Percentiles rank a stretch among this genome's conserved stretches.
phyloP scores from a whole-genome alignment of 495 filamentous ascomycete species.

The Aspergillus funiculosus region DNA sequence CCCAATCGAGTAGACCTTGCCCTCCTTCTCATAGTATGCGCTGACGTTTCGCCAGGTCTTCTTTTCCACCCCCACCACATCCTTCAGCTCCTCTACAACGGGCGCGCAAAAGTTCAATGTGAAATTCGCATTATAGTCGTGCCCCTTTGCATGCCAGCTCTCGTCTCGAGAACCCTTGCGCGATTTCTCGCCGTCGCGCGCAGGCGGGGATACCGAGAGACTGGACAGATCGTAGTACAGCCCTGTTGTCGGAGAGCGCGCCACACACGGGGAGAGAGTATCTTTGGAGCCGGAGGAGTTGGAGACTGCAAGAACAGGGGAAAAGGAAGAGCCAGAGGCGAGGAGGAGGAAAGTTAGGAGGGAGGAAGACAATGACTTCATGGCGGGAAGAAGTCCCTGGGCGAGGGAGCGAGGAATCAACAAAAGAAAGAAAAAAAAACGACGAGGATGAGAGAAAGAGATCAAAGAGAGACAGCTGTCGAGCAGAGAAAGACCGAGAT shows the following conservation, averaged over 20 bases:
- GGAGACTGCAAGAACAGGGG: conserved; percentile 20
- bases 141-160: conserved; percentile 79
- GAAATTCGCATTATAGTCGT: conserved; percentile 85
- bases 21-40: conserved; percentile 75
- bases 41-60: conserved; percentile 72
- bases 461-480: neutral
- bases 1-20: conserved; percentile 80
- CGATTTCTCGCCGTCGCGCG: conserved; percentile 49
- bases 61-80: conserved; percentile 64
- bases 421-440: conserved; percentile 14
- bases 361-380: conserved; percentile 21
- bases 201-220: conserved; percentile 54
- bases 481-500: too few species aligned
- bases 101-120: conserved; percentile 90
- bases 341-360: conserved; percentile 16
- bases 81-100: conserved; percentile 67
- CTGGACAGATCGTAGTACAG: conserved; percentile 86
- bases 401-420: conserved; percentile 6
- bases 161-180: conserved; percentile 56
- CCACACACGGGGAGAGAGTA: conserved; percentile 60
- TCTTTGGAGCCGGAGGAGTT: conserved; percentile 27
- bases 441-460: conserved; percentile 20
- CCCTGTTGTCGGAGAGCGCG: conserved; percentile 64
- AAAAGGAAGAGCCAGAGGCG: conserved; percentile 16
- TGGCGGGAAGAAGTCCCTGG: conserved; percentile 11